A percentile compares a stretch with the other conserved stretches of the same genome.
phyloP scores from a whole-genome alignment of 2,329 filamentous ascomycete genomes.

The Ceratocystis lukuohia region DNA sequence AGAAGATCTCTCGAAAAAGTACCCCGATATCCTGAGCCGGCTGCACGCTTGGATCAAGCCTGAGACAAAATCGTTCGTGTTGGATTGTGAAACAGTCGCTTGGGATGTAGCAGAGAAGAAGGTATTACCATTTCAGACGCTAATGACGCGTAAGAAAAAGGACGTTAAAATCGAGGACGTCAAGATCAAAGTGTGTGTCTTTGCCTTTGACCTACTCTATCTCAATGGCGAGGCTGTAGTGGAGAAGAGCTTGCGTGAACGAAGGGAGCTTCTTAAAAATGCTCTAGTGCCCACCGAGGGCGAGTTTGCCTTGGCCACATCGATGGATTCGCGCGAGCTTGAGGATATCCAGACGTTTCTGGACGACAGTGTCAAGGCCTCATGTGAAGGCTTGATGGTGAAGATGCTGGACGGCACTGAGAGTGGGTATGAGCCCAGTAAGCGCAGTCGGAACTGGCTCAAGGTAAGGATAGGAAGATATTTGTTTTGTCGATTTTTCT shows the following conservation, averaged over 20 bases:
- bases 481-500: neutral
- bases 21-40: slow-evolving; percentile 85
- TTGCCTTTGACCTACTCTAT: slow-evolving; percentile 89
- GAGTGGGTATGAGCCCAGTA: slow-evolving; percentile 90
- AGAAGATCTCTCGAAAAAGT: slow-evolving; percentile 93
- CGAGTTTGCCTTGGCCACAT: slow-evolving; percentile 81
- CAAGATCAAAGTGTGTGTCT: slow-evolving; percentile 93
- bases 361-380: slow-evolving; percentile 89
- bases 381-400: slow-evolving; percentile 96
- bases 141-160: slow-evolving; percentile 97
- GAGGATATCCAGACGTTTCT: slow-evolving; percentile 88
- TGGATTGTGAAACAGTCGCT: slow-evolving; percentile 96
- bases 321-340: slow-evolving; percentile 73
- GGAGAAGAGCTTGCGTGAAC: slow-evolving; percentile 71
- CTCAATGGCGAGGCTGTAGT: slow-evolving; percentile 84
- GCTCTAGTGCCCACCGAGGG: slow-evolving; percentile 71
- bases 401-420: slow-evolving; percentile 95
- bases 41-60: slow-evolving; percentile 79
- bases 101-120: slow-evolving; percentile 96
- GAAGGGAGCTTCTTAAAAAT: slow-evolving; percentile 57
- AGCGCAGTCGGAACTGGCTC: slow-evolving; percentile 94
- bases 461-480: slow-evolving; percentile 44
- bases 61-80: slow-evolving; percentile 83
- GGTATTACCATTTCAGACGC: slow-evolving; percentile 88
- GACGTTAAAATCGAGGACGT: slow-evolving; percentile 92